Evolutionary conservation across 2,329 filamentous ascomycete species (phyloP).

Genomic region (Eurotiales sp.): DNA sequence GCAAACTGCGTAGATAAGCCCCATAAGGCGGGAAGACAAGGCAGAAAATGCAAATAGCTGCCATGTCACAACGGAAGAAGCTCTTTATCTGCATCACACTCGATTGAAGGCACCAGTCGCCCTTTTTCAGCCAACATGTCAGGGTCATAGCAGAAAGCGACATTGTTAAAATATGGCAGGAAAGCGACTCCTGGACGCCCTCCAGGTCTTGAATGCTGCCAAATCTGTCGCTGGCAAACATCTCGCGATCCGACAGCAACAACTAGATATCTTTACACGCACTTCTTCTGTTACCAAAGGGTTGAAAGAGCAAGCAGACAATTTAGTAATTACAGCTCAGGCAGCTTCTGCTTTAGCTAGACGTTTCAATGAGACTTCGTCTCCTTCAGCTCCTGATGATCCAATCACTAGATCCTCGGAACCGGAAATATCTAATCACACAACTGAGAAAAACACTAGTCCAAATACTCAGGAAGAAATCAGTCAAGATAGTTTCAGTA

Average conservation of each 20-base stretch:
- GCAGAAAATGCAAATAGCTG: slow-evolving; percentile 15
- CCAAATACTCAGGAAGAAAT: neutral
- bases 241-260: slow-evolving; percentile 55
- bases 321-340: slow-evolving; percentile 57
- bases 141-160: neutral
- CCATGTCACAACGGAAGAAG: neutral
- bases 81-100: neutral
- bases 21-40: slow-evolving; percentile 3
- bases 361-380: slow-evolving; percentile 52
- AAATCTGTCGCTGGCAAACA: slow-evolving; percentile 64
- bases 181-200: slow-evolving; percentile 66
- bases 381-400: slow-evolving; percentile 25
- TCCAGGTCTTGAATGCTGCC: slow-evolving; percentile 66
- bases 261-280: slow-evolving; percentile 60
- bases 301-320: slow-evolving; percentile 59
- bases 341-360: slow-evolving; percentile 58
- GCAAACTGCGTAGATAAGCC: neutral
- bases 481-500: slow-evolving; percentile 1
- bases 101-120: neutral
- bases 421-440: neutral
- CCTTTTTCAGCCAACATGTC: neutral
- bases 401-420: neutral
- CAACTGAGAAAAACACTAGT: neutral
- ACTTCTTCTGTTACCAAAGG: slow-evolving; percentile 64
- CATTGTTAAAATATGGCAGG: slow-evolving; percentile 45